phyloP scores from a whole-genome alignment of 2,329 filamentous ascomycete genomes.

The Trichophyton rubrum region DNA sequence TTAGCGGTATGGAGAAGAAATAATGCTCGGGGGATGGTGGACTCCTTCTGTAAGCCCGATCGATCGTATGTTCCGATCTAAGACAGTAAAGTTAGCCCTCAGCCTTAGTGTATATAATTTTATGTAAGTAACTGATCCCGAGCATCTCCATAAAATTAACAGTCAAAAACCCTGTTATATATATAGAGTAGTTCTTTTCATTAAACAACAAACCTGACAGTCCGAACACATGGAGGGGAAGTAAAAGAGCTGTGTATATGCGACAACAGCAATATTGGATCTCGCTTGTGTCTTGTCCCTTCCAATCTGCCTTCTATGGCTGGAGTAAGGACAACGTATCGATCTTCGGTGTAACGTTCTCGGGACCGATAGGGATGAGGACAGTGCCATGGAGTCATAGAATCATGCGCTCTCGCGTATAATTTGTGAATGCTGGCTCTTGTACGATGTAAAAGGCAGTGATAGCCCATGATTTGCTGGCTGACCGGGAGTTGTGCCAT shows the following conservation, averaged over 20 bases:
- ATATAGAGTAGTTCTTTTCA: not conserved
- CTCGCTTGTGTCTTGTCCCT: not conserved
- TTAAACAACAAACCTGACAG: not conserved
- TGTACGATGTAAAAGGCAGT: not conserved
- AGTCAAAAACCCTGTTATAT: constrained; percentile 1
- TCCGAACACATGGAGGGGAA: not conserved
- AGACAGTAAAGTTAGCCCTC: not conserved
- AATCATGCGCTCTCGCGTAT: not conserved
- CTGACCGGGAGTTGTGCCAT: not conserved
- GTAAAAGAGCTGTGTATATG: not conserved
- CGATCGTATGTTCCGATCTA: constrained; percentile 5
- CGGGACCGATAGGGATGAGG: not conserved
- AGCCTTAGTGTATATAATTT: not conserved
- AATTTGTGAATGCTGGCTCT: not conserved
- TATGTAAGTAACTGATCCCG: not conserved
- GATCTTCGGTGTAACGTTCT: not conserved
- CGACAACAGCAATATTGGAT: not conserved
- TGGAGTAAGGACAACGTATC: not conserved
- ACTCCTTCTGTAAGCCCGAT: not conserved
- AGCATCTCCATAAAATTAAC: not conserved
- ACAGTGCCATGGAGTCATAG: not conserved
- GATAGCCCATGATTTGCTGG: not conserved
- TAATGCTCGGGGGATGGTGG: not conserved
- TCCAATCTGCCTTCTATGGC: not conserved
- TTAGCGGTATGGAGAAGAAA: not conserved